Evolutionary conservation across 129 eudicot genomes (phyloP).

Genomic region (Artemisia tridentata): DNA sequence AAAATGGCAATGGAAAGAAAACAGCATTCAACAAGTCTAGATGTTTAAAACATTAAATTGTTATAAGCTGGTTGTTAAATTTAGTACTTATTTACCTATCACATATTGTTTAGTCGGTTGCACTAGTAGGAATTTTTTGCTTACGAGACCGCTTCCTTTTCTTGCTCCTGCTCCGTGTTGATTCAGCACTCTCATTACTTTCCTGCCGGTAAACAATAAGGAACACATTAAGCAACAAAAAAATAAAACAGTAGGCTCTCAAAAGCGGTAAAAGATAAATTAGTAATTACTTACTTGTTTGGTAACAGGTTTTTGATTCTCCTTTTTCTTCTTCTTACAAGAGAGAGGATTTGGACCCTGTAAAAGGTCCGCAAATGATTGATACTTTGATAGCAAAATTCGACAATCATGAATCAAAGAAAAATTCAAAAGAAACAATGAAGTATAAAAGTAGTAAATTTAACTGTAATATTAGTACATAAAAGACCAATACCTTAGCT

Average conservation of each 20-base stretch:
- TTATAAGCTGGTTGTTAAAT: not conserved
- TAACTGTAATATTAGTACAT: not conserved
- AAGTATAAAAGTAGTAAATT: not conserved
- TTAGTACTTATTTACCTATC: constrained; percentile 3
- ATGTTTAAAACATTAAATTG: not conserved
- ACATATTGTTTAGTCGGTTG: constrained; percentile 20
- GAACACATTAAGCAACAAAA: not conserved
- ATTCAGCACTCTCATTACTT: constrained; percentile 33
- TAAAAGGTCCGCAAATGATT: constrained; percentile 6
- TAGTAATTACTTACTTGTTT: constrained; percentile 37
- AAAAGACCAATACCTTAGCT: constrained; percentile 64
- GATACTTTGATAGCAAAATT: constrained; percentile 7
- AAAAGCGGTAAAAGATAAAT: not conserved
- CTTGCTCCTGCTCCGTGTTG: constrained; percentile 48
- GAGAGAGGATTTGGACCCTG: constrained; percentile 97
- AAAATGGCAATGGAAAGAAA: constrained; percentile 1
- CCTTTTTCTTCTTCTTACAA: constrained; percentile 70
- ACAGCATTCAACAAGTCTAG: not conserved
- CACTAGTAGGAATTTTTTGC: constrained; percentile 27
- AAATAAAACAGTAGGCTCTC: constrained; percentile 4
- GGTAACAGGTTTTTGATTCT: constrained; percentile 38
- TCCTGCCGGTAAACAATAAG: constrained; percentile 37
- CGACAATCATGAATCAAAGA: not conserved
- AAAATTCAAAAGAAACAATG: not conserved
- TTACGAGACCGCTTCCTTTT: constrained; percentile 77